phyloP scores from a whole-genome alignment of 305 asterid genomes.

The Fraxinus sp. region DNA sequence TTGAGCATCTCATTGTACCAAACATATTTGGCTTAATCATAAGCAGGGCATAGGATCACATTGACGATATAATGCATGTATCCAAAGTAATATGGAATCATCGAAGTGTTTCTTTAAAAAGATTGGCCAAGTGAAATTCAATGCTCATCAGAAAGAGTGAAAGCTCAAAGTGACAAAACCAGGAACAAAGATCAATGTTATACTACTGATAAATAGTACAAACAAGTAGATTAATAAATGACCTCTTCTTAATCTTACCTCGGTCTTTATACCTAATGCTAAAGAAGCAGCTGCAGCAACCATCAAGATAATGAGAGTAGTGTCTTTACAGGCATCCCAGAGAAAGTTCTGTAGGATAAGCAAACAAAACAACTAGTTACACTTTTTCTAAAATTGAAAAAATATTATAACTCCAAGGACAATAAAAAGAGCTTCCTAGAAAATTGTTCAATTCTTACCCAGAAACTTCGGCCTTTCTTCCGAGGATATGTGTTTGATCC shows the following conservation, averaged over 20 bases:
- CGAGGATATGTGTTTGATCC: constrained; percentile 96
- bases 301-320: constrained; percentile 89
- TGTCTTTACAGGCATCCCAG: constrained; percentile 94
- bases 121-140: constrained; percentile 2
- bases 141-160: background rate
- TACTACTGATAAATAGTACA: background rate
- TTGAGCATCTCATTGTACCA: background rate
- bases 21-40: background rate
- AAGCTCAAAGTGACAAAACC: background rate
- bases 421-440: background rate
- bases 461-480: constrained; percentile 83
- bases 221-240: background rate
- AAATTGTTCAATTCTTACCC: constrained; percentile 39
- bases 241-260: constrained; percentile 50
- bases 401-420: background rate
- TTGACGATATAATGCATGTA: background rate
- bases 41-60: constrained; percentile 9
- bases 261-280: constrained; percentile 94
- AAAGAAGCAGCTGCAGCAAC: constrained; percentile 98
- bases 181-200: constrained; percentile 2
- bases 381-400: background rate
- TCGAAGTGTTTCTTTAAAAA: background rate
- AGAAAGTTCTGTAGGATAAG: constrained; percentile 57
- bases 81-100: background rate
- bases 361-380: constrained; percentile 14